phyloP scores from a whole-genome alignment of 495 filamentous ascomycete species.

The Rusavskia elegans region DNA sequence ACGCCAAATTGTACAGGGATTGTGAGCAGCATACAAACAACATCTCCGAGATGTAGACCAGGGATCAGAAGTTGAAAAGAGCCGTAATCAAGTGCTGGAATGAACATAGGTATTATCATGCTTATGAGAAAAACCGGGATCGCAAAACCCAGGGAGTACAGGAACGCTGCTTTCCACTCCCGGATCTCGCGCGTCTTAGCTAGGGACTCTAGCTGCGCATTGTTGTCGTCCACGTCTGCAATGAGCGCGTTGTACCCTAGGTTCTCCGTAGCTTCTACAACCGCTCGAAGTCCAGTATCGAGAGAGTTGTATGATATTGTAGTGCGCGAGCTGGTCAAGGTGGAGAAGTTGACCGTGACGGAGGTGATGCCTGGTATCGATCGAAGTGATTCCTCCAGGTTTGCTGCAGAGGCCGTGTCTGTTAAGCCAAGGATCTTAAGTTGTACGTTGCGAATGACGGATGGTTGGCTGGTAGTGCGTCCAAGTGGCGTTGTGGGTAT shows the following conservation, averaged over 20 bases:
- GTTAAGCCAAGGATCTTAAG: constrained; percentile 74
- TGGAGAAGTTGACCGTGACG: constrained; percentile 53
- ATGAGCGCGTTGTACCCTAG: constrained; percentile 76
- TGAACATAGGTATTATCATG: constrained; percentile 76
- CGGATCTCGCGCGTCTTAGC: constrained; percentile 93
- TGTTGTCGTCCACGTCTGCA: constrained; percentile 85
- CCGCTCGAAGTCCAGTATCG: constrained; percentile 57
- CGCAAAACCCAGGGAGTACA: constrained; percentile 59
- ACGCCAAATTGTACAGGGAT: constrained; percentile 94
- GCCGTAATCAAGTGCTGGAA: constrained; percentile 60
- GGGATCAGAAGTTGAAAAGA: constrained; percentile 40
- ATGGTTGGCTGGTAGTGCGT: no score
- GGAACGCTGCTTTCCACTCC: constrained; percentile 75
- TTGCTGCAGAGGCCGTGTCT: constrained; percentile 50
- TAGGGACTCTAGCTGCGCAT: constrained; percentile 88
- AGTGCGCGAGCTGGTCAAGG: constrained; percentile 34
- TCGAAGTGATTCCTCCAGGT: constrained; percentile 52
- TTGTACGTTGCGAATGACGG: constrained; percentile 39
- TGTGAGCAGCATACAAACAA: constrained; percentile 68
- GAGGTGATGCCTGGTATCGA: constrained; percentile 53
- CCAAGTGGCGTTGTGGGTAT: no score
- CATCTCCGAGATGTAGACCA: constrained; percentile 76
- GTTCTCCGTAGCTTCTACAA: constrained; percentile 71
- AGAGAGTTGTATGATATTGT: constrained; percentile 53
- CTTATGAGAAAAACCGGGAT: constrained; percentile 83